Conservation (phyloP, 164 flowering plant species). For the Vitis cinerea region DNA sequence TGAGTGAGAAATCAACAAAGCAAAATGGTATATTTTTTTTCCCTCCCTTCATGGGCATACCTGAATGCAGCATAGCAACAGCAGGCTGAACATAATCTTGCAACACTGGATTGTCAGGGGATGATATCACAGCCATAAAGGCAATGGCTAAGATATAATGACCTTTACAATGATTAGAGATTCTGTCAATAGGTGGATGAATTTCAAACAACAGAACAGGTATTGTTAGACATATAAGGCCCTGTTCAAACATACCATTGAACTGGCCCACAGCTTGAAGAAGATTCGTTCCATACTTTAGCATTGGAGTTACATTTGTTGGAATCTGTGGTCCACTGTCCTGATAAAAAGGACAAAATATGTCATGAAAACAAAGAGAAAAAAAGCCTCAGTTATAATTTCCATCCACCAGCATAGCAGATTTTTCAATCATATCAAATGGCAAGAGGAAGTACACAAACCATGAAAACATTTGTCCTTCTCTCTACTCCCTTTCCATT, state of each 20-base stretch:
- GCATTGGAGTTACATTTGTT: conserved; percentile 55
- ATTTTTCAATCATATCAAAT: not conserved
- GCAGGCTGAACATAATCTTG: conserved; percentile 62
- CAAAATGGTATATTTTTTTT: not conserved
- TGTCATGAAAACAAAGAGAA: not conserved
- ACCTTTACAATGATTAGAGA: conserved; percentile 40
- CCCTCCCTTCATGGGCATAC: conserved; percentile 22
- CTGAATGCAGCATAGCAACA: conserved; percentile 44
- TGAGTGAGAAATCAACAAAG: not conserved
- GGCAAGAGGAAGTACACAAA: conserved; percentile 29
- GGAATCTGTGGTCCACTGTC: conserved; percentile 85
- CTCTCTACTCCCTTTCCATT: conserved; percentile 77
- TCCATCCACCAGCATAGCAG: not conserved
- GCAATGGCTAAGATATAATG: conserved; percentile 61
- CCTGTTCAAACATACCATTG: conserved; percentile 44
- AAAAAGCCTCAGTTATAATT: not conserved
- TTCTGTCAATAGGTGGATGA: conserved; percentile 5
- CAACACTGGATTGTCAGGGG: conserved; percentile 35
- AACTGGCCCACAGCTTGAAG: conserved; percentile 86
- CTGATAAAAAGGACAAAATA: conserved; percentile 32
- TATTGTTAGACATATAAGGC: conserved; percentile 1
- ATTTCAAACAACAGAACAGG: not conserved
- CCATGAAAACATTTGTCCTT: conserved; percentile 58
- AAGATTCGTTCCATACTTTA: conserved; percentile 82
- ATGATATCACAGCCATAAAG: conserved; percentile 39